A percentile compares a stretch with the other conserved stretches of the same genome.
phyloP scores from a whole-genome alignment of 805 yeast species.

The Starmerella riodocensis region DNA sequence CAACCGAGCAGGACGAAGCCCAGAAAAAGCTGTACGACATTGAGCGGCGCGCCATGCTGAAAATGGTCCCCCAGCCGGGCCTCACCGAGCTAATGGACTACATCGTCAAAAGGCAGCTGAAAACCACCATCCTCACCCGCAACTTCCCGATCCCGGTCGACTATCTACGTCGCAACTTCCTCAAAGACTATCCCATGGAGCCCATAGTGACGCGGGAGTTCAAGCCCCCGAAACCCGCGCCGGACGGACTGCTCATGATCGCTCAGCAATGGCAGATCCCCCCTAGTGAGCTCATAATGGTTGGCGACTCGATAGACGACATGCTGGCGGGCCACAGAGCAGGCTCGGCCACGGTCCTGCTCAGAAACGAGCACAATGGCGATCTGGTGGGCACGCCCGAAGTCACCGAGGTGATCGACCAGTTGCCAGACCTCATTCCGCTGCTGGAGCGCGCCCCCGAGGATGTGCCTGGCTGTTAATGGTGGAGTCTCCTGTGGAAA shows the following conservation, averaged over 20 bases:
- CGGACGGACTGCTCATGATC: conserved; percentile 48
- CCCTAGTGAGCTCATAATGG: conserved; percentile 45
- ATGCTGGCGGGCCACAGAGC: conserved; percentile 53
- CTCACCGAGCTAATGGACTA: conserved; percentile 32
- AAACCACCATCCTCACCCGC: conserved; percentile 51
- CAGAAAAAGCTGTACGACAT: conserved; percentile 36
- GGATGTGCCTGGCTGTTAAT: too few species aligned
- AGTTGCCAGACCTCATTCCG: conserved; percentile 18
- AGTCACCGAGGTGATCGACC: conserved; percentile 29
- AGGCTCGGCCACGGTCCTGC: conserved; percentile 44
- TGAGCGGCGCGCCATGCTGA: conserved; percentile 50
- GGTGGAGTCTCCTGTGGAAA: not conserved
- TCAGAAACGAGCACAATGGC: conserved; percentile 40
- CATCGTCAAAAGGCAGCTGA: conserved; percentile 26
- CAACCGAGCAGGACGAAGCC: conserved; percentile 33
- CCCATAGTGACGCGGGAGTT: conserved; percentile 50
- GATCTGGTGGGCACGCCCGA: conserved; percentile 31
- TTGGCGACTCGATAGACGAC: conserved; percentile 63
- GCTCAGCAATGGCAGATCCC: conserved; percentile 36
- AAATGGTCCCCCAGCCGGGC: conserved; percentile 40
- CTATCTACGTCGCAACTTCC: conserved; percentile 35
- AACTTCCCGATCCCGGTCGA: conserved; percentile 44
- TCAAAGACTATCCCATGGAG: conserved; percentile 34
- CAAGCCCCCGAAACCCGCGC: conserved; percentile 55
- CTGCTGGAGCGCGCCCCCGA: too few species aligned